Base-by-base conservation (phyloP, 495 filamentous ascomycete species). In the Aspergillus mulundensis region DNA sequence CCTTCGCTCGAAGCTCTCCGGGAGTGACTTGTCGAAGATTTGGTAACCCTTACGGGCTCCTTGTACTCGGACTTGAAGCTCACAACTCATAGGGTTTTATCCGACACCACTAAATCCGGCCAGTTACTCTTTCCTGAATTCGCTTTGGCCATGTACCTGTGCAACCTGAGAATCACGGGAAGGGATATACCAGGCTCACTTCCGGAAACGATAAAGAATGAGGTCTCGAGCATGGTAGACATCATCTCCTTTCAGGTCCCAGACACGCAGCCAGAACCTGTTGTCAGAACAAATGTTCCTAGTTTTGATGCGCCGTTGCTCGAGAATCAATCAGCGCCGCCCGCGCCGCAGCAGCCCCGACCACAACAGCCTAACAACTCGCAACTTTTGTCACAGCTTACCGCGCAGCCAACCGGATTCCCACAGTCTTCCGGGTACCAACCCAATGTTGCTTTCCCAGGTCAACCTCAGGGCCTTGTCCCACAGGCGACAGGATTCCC, bases 191-290 rank as follows among this genome's bases (percentile, higher is more conserved):
- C 95, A 1, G 61, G 76, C 1, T 66, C 67, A 12, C 75, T 99
- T 3, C 93, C 95, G 0, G 92, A 97, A 39, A 87, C 81, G 39
- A 84, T 97, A 45, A 87, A 82, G 71, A 99, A 97, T 67, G 95
- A 99, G 71, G 95, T 99, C 25, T 97, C 93, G 10, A 95, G 95
- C 65, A 97, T 99, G 94, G 95, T 99, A 32, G 95, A 99, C 66
- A 97, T 97, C 41, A 99, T 99, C 60, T 96, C 93, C 18, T 97
- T 97, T 68, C 89, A 89, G 55, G 84, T 97, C 18, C 84, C 84
- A 0, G 95, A 98, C 61, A 87, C 92, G 15, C 78, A 73, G 16
- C 82, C 86, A 14, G 50, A 65, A 57, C 71, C 73, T 12, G 64
- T 77, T 32, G 65, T 77, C 16, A 73, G 72, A 54, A 86, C 78